phyloP scores from a whole-genome alignment of 257 asterid genomes.

The Jacaranda mimosifolia region DNA sequence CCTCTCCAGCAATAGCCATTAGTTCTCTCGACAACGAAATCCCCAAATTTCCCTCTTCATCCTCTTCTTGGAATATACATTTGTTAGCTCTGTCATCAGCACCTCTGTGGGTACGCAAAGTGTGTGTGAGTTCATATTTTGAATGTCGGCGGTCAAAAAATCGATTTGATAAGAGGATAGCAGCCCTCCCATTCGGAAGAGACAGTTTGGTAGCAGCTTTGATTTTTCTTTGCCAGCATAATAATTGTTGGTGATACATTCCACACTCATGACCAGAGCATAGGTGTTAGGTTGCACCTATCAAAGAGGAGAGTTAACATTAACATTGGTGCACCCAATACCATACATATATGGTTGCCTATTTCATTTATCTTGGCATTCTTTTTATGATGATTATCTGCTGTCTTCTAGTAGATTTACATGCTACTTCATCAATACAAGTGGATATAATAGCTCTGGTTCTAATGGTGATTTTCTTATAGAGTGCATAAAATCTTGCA shows the following conservation, averaged over 20 bases:
- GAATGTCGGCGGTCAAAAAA: conserved; percentile 41
- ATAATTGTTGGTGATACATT: conserved; percentile 47
- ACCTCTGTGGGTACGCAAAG: conserved; percentile 58
- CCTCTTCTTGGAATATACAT: conserved; percentile 59
- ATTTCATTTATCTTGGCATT: background rate
- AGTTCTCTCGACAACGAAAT: conserved; percentile 50
- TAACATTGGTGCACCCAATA: background rate
- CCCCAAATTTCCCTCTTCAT: conserved; percentile 46
- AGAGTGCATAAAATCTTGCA: background rate
- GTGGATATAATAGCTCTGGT: background rate
- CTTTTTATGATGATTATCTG: background rate
- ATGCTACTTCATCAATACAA: no score
- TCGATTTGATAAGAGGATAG: conserved; percentile 54
- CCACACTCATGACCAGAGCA: conserved; percentile 64
- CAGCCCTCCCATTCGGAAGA: conserved; percentile 65
- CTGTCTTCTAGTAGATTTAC: background rate
- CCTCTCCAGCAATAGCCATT: conserved; percentile 53
- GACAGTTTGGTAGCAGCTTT: conserved; percentile 60
- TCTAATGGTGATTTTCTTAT: background rate
- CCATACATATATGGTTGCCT: background rate
- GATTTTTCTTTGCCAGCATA: conserved; percentile 60
- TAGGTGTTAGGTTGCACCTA: conserved; percentile 61
- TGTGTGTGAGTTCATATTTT: conserved; percentile 52
- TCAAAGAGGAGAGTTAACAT: background rate
- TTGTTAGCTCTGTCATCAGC: conserved; percentile 53